Percentiles rank a stretch among this genome's conserved stretches.
Conservation (phyloP, 805 yeast species). For the Lipomyces sp. region DNA sequence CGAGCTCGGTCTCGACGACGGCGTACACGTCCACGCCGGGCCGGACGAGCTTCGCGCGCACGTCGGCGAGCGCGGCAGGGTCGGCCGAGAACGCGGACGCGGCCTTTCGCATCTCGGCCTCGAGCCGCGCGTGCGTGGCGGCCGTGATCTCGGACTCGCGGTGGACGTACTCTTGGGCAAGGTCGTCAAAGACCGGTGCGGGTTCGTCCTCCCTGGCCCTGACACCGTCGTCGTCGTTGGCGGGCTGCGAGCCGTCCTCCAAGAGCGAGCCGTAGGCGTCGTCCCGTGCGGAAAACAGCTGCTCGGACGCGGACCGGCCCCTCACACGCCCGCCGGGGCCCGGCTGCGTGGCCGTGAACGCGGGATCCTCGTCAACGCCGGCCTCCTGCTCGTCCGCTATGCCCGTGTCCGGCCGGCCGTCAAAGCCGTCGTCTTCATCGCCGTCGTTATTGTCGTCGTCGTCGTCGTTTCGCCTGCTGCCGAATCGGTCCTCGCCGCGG, state of each 20-base stretch:
- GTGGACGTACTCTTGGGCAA: too few species aligned
- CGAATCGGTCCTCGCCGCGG: neutral
- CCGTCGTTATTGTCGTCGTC: neutral
- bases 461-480: neutral
- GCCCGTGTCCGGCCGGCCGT: too few species aligned
- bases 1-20: conserved; percentile 1
- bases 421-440: neutral
- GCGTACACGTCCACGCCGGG: conserved; percentile 1
- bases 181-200: neutral
- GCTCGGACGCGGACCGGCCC: too few species aligned
- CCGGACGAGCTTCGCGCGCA: neutral
- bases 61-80: neutral
- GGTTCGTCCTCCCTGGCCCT: neutral
- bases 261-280: too few species aligned
- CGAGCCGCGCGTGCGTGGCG: neutral
- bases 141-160: neutral
- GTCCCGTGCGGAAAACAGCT: too few species aligned
- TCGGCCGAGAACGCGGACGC: neutral
- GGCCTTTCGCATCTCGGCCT: neutral
- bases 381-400: conserved; percentile 23
- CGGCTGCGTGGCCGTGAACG: conserved; percentile 14
- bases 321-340: too few species aligned
- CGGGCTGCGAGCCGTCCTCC: too few species aligned
- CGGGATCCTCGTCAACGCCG: conserved; percentile 24
- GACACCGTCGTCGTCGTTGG: conserved; percentile 1